A percentile compares a stretch with the other conserved stretches of the same genome.
These are phyloP conservation scores for Boletellus sp. DNA, from an alignment of 1,284 basidiomycete species.

Conservation along the genomic window DNA sequence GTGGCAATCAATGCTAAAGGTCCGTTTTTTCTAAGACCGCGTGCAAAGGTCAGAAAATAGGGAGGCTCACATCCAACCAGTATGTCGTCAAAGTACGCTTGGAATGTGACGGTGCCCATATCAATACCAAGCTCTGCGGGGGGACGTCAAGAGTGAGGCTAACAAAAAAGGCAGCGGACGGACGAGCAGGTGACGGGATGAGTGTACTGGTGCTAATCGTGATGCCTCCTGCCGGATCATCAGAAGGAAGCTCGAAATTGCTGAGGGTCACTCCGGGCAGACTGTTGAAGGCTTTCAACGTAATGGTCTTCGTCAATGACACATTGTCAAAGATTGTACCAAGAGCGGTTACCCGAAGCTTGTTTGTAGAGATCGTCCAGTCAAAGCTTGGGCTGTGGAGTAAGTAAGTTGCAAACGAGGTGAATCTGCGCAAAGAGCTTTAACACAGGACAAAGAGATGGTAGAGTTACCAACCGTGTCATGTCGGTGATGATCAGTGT, in stretches of 20 bases:
- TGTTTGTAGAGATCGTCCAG: slow-evolving; percentile 68
- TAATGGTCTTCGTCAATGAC: slow-evolving; percentile 58
- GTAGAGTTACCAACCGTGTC: slow-evolving; percentile 36
- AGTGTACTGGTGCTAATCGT: slow-evolving; percentile 63
- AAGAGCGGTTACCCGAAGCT: slow-evolving; percentile 61
- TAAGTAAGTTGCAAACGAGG: slow-evolving; percentile 63
- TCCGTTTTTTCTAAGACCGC: slow-evolving; percentile 3
- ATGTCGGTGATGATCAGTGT: slow-evolving; percentile 54
- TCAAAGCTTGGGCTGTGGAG: slow-evolving; percentile 65
- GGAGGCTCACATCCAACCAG: slow-evolving; percentile 52
- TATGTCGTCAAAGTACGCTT: slow-evolving; percentile 53
- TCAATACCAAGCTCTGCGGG: slow-evolving; percentile 65
- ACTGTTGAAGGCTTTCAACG: slow-evolving; percentile 70
- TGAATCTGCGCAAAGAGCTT: slow-evolving; percentile 45
- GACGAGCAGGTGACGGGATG: slow-evolving; percentile 68
- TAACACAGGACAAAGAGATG: background rate
- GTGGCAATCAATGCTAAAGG: slow-evolving; percentile 46
- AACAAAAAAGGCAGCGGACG: slow-evolving; percentile 25
- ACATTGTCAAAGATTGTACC: slow-evolving; percentile 71
- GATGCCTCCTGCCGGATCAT: slow-evolving; percentile 67
- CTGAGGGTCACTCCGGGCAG: slow-evolving; percentile 67
- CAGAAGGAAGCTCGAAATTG: slow-evolving; percentile 65
- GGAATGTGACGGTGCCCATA: slow-evolving; percentile 67
- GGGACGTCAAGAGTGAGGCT: background rate
- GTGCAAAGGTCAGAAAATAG: background rate